Evolutionary conservation across 1,284 basidiomycete genomes (phyloP), one percentile per base, ranked within the genome.

Genomic region (Tremellales sp.): DNA sequence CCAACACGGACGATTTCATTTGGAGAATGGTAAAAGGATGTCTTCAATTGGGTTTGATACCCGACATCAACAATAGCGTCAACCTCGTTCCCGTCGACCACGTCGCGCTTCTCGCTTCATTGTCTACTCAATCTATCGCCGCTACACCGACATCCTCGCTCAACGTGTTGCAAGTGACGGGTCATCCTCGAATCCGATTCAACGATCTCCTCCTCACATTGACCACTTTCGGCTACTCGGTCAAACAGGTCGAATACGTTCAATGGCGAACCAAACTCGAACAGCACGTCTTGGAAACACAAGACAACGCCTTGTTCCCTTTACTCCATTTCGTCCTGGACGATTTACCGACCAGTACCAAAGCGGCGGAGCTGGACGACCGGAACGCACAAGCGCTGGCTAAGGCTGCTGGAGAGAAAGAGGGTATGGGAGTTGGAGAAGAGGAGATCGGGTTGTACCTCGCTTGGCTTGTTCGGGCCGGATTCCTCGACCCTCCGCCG

Each of bases 81-180:
- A 98, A 98, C 76, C 94, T 97, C 88, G 89, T 93, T 17, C 96
- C 96, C 0, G 96, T 98, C 24, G 89, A 98, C 74, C 89, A 96
- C 68, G 94, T 99, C 54, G 93, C 96, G 1, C 80, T 84, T 2
- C 86, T 89, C 63, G 84, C 84, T 3, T 77, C 87, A 1, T 78
- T 89, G 17, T 87, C 91, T 1, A 82, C 85, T 1, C 62, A 77
- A 31, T 46, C 77, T 76, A 5, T 83, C 79, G 48, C 78, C 80
- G n/a, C n/a, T n/a, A n/a, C n/a, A n/a, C 19, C 67, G 4, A 40
- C 63, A 22, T 44, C 62, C 8, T 39, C 64, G 13, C 79, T 87
- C 54, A 78, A 81, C 33, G 92, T 97, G 11, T 78, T 90, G 46
- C 94, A 98, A 66, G 82, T 98, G 42, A 87, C 88, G 12, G 90